phyloP scores from a whole-genome alignment of 164 flowering plant species.

The Nymphaea thermarum region DNA sequence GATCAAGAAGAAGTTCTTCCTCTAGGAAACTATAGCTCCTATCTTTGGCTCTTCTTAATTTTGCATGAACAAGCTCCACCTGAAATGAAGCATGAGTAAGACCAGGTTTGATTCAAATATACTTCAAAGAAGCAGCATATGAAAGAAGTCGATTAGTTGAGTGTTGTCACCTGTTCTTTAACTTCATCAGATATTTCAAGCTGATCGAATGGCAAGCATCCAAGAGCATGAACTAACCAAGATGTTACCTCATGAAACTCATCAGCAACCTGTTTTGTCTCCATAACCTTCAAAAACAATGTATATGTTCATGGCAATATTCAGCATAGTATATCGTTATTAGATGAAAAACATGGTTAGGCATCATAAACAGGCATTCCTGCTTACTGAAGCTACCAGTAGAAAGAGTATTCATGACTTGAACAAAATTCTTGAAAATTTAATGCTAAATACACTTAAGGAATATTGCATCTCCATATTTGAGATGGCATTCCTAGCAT shows the following conservation, averaged over 20 bases:
- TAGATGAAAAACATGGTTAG: too few relatives aligned
- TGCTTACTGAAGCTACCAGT: too few relatives aligned
- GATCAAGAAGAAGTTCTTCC: constrained; percentile 17
- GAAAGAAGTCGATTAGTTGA: constrained; percentile 1
- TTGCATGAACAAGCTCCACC: constrained; percentile 78
- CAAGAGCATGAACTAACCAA: constrained; percentile 63
- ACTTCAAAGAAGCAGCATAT: too few relatives aligned
- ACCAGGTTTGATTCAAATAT: not conserved
- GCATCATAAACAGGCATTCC: too few relatives aligned
- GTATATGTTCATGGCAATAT: not conserved
- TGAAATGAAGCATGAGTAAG: constrained; percentile 10
- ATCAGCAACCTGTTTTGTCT: constrained; percentile 35
- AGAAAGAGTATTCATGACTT: too few relatives aligned
- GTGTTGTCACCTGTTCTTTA: constrained; percentile 60
- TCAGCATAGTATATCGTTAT: too few relatives aligned
- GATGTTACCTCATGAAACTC: constrained; percentile 72
- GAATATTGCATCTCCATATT: too few relatives aligned
- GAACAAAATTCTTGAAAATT: too few relatives aligned
- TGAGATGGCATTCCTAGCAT: too few relatives aligned
- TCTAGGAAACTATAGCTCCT: constrained; percentile 40
- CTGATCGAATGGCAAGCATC: constrained; percentile 43
- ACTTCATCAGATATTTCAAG: constrained; percentile 86
- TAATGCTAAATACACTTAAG: too few relatives aligned
- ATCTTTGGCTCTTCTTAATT: constrained; percentile 69
- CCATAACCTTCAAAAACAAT: constrained; percentile 45